Base-by-base conservation (phyloP, 768 basidiomycete genomes). In the Macrolepiota fuliginosa region DNA sequence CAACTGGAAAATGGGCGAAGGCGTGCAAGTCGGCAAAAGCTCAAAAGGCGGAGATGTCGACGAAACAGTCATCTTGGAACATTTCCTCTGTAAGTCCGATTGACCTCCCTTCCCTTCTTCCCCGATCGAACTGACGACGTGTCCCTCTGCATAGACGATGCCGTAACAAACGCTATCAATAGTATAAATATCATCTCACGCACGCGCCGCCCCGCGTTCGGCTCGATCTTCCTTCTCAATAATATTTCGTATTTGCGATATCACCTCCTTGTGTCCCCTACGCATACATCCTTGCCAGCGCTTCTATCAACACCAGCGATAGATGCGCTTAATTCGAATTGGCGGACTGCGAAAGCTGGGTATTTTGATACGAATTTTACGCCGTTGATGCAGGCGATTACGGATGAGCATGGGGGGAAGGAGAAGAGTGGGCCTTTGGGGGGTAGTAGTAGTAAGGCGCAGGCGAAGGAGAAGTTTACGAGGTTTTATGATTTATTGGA, bases 291-390 rank as follows among this genome's bases (percentile, higher is more conserved):
- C 0, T 73, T 89, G 2, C 71, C 76, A 15, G 69, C 78, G 9
- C 71, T 91, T 12, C 73, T 94, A 39, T 84, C 90, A 12, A 81
- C 81, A 29, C 81, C 86, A 0, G 81, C 89, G 0, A 75, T 82
- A 49, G 89, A 91, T 22, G 65, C 79, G 19, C 78, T 94, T 29
- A 82, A 84, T 63, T 88, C 87, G 4, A 85, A 83, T 62, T 91
- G 87, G 75, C 85, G 91, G 39, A 92, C 86, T 0, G 88, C 92
- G 46, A 92, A 92, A 72, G 90, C 91, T 9, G 88, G 80, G 3
- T 94, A 94, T 72, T 92, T 92, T 62, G 92, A 93, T 63, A 79
- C 88, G 24, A 94, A 92, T 73, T 92, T 90, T 71, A 85, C 87
- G 6, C 88, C 90, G 11, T 75, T 94, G 54, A 85, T 94, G 77